A percentile compares a stretch with the other conserved stretches of the same genome.
phyloP scores from a whole-genome alignment of 352 stramenopile genomes.

The Thalassiosira tumida region DNA sequence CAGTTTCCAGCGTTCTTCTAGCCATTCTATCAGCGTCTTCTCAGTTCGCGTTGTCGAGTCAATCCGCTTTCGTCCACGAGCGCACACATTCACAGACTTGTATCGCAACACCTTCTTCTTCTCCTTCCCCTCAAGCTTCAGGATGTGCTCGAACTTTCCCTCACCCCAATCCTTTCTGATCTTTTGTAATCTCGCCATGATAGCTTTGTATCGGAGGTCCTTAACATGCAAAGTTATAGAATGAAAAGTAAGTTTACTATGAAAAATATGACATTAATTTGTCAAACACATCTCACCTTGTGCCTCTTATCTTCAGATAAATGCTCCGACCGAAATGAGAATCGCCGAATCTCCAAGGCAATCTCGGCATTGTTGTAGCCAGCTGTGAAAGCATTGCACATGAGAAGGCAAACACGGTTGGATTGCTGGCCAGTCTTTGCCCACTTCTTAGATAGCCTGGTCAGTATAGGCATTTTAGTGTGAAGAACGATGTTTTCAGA shows the following conservation, averaged over 20 bases:
- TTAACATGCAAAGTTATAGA: no score
- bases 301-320: conserved; percentile 25
- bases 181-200: not conserved
- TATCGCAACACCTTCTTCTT: not conserved
- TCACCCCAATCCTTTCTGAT: not conserved
- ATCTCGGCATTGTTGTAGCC: conserved; percentile 9
- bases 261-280: not conserved
- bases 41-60: not conserved
- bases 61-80: not conserved
- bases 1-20: not conserved
- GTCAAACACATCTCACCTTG: not conserved
- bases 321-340: conserved; percentile 1
- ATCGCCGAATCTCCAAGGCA: conserved; percentile 21
- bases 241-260: no score
- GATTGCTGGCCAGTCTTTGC: conserved; percentile 1
- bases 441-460: conserved; percentile 35
- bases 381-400: not conserved
- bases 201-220: not conserved
- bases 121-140: not conserved
- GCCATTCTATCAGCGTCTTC: not conserved
- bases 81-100: not conserved
- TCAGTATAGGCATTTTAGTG: not conserved
- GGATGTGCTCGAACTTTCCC: not conserved
- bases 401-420: not conserved
- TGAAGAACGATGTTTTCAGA: not conserved